Evolutionary conservation across 139 green algal species (phyloP).

Genomic region (Desmodesmus armatus): DNA sequence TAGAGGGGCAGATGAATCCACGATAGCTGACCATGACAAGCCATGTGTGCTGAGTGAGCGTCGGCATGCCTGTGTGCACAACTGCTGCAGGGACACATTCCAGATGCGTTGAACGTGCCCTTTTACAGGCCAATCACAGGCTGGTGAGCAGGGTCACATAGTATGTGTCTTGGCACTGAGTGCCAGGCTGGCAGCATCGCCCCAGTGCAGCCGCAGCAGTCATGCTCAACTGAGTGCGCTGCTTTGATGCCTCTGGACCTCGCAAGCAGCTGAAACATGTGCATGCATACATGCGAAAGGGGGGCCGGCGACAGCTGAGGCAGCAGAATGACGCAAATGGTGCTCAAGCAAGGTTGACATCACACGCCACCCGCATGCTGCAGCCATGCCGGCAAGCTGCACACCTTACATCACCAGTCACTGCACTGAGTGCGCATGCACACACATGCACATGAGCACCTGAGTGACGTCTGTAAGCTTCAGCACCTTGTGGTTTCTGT

Average conservation of each 20-base stretch:
- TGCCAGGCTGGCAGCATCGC: not conserved
- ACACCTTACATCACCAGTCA: not conserved
- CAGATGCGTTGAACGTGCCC: slow-evolving; percentile 55
- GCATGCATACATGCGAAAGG: not conserved
- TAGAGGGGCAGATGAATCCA: too few species aligned
- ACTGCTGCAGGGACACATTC: slow-evolving; percentile 54
- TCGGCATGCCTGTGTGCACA: not conserved
- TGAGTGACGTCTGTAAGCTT: not conserved
- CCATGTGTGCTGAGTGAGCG: too few species aligned
- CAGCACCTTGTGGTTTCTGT: not conserved
- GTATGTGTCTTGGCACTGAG: not conserved
- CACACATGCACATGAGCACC: not conserved
- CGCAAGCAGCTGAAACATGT: not conserved
- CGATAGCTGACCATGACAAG: too few species aligned
- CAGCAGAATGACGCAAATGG: too few species aligned
- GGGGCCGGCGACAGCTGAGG: too few species aligned
- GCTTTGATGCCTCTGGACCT: too few species aligned
- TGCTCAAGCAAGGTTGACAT: too few species aligned
- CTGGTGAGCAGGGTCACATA: slow-evolving; percentile 37
- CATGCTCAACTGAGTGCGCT: too few species aligned
- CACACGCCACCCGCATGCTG: not conserved
- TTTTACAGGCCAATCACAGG: slow-evolving; percentile 72
- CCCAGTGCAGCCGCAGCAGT: too few species aligned
- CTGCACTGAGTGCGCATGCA: not conserved
- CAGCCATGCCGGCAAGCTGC: not conserved